Evolutionary conservation across 805 yeast genomes (phyloP).

Genomic region (Teunomyces cretensis): DNA sequence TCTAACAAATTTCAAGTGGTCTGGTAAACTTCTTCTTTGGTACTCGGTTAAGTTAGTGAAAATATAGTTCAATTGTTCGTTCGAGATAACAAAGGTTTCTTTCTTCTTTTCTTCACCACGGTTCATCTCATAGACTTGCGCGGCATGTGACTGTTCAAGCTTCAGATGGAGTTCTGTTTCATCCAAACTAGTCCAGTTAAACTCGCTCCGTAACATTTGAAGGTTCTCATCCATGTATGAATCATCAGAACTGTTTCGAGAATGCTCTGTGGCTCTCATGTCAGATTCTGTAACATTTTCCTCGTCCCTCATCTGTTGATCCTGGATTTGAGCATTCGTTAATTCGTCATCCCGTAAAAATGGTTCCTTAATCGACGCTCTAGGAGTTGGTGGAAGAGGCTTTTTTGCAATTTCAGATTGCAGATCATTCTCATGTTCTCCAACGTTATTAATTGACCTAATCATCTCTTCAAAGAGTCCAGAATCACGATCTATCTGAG

Average conservation of each 20-base stretch:
- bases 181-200: slow-evolving; percentile 19
- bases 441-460: slow-evolving; percentile 1
- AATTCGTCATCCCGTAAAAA: slow-evolving; percentile 44
- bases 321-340: slow-evolving; percentile 39
- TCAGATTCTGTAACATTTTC: slow-evolving; percentile 8
- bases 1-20: slow-evolving; percentile 32
- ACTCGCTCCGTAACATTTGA: slow-evolving; percentile 26
- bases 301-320: slow-evolving; percentile 35
- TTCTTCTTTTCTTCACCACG: not conserved
- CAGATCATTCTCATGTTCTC: not conserved
- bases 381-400: slow-evolving; percentile 1
- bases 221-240: slow-evolving; percentile 32
- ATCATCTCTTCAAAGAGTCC: slow-evolving; percentile 1
- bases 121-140: not conserved
- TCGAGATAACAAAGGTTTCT: slow-evolving; percentile 8
- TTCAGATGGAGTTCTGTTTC: slow-evolving; percentile 6
- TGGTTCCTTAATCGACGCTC: slow-evolving; percentile 15
- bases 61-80: slow-evolving; percentile 25
- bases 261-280: not conserved
- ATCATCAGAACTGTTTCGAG: slow-evolving; percentile 19
- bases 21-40: slow-evolving; percentile 28
- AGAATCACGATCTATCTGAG: not conserved
- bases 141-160: not conserved
- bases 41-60: slow-evolving; percentile 21
- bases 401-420: not conserved